Percentiles rank a stretch among this genome's conserved stretches.
Conservation (phyloP, 371 early-diverging fungal species). For the Syncephalastrum sp. region DNA sequence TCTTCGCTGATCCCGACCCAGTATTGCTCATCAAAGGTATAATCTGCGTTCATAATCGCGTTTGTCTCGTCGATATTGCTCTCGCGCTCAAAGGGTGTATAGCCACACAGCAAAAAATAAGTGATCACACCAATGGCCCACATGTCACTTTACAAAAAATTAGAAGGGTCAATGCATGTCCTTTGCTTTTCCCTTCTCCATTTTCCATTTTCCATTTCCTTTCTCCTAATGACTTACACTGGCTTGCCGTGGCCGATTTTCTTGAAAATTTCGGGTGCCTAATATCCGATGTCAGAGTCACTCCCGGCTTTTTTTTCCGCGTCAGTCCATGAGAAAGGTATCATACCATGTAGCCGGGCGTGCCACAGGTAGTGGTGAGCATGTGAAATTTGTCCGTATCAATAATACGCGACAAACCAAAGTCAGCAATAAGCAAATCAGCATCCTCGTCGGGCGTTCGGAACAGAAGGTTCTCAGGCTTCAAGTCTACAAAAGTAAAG, state of each 20-base stretch:
- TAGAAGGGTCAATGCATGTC: slow-evolving; percentile 36
- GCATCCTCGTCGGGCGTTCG: slow-evolving; percentile 67
- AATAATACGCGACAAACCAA: slow-evolving; percentile 84
- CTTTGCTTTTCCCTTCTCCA: slow-evolving; percentile 11
- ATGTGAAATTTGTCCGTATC: slow-evolving; percentile 77
- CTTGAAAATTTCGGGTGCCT: slow-evolving; percentile 82
- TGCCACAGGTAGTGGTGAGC: slow-evolving; percentile 83
- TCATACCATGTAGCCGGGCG: slow-evolving; percentile 79
- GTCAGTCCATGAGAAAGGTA: no score
- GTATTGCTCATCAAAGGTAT: slow-evolving; percentile 77
- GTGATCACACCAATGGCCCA: slow-evolving; percentile 95
- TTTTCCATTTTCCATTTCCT: background rate
- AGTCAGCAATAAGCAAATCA: slow-evolving; percentile 84
- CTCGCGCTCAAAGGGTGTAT: slow-evolving; percentile 86
- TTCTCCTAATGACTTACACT: slow-evolving; percentile 53
- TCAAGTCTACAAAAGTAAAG: background rate
- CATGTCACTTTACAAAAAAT: slow-evolving; percentile 59
- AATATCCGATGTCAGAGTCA: background rate
- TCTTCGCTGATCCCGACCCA: slow-evolving; percentile 61
- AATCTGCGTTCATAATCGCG: slow-evolving; percentile 74
- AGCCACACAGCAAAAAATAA: slow-evolving; percentile 86
- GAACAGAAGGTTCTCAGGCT: slow-evolving; percentile 90
- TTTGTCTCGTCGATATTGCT: slow-evolving; percentile 61
- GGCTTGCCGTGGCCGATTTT: slow-evolving; percentile 67
- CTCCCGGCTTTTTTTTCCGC: background rate